Percentiles rank a stretch among this genome's conserved stretches.
These are phyloP conservation scores for Ceratorhiza oryzae-sativae DNA, from an alignment of 1,284 basidiomycete species.

Conservation along the genomic window DNA sequence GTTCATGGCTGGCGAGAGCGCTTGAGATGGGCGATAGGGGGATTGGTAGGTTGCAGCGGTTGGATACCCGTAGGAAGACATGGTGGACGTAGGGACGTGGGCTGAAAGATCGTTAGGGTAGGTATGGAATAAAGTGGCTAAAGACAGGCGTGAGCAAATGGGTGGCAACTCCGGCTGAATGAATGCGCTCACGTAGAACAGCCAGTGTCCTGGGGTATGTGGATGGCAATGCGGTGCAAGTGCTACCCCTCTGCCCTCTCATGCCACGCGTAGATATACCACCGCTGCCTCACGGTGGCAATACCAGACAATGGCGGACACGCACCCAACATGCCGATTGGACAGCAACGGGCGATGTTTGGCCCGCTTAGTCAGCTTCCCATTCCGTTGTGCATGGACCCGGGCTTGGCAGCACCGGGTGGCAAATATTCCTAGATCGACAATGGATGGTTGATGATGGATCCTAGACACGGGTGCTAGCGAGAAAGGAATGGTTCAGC, in stretches of 20 bases:
- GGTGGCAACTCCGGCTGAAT: slow-evolving; percentile 1
- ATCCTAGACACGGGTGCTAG: background rate
- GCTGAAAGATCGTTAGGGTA: background rate
- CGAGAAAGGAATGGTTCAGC: background rate
- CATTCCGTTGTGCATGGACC: slow-evolving; percentile 5
- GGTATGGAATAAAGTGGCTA: slow-evolving; percentile 17
- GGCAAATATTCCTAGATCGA: slow-evolving; percentile 7
- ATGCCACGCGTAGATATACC: background rate
- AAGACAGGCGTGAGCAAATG: background rate
- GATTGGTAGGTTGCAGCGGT: slow-evolving; percentile 19
- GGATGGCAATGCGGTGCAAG: slow-evolving; percentile 5
- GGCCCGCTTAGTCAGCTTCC: slow-evolving; percentile 15
- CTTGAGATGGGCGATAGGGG: background rate
- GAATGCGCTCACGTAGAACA: slow-evolving; percentile 2
- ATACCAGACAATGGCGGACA: background rate
- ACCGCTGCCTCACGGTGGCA: background rate
- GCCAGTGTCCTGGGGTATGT: slow-evolving; percentile 4
- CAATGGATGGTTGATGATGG: background rate
- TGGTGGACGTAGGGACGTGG: slow-evolving; percentile 8
- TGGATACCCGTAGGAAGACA: slow-evolving; percentile 40
- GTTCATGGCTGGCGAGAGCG: slow-evolving; percentile 4
- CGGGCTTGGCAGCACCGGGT: slow-evolving; percentile 6
- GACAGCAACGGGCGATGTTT: slow-evolving; percentile 13
- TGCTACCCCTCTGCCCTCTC: slow-evolving; percentile 4
- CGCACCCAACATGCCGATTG: background rate